Base-by-base conservation (phyloP, 208 protist genomes). In the Crithidia acanthocephali region DNA sequence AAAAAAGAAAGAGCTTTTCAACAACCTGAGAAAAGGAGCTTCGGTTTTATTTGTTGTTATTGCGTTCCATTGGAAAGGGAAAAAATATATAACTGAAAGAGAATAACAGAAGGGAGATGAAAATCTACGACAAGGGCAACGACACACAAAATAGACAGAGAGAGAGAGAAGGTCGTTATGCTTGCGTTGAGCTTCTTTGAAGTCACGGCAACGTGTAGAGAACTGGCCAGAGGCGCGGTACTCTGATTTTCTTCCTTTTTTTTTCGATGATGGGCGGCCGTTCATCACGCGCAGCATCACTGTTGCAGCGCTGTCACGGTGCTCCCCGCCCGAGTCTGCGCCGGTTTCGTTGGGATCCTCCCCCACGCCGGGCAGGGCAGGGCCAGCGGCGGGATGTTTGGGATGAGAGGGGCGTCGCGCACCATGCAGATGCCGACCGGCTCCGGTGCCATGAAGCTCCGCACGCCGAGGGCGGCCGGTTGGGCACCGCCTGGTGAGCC, bases 341-440 rank as follows among this genome's bases (percentile, higher is more conserved):
- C 15, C 27, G 70, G 37, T 16, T 22, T 25, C 22, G 48, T 59
- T 8, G 79, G 79, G 16, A 84, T 67, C 33, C 74, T 80, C 6
- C 80, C 80, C 80, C 80, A 85, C 42, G 62, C 62, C n/a, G 80
- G 80, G 10, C 56, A 69, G 0, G 75, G 80, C 16, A 80, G 64
- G 1, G 80, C 80, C 8, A 85, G 65, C 9, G 75, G 75, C 33
- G 80, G 80, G 1, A 85, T 64, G 40, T 45, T 69, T 11, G 67
- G 55, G 59, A 78, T 72, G 1, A 81, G 63, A 7, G 75, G 53
- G 11, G 72, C 28, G 28, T 73, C 56, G 2, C 70, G 74, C 48
- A 85, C 60, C 23, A 79, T 44, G 66, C 80, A 79, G n/a, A n/a
- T 66, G 13, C 80, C 80, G 23, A 85, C 68, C 1, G 80, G 80